phyloP scores from a whole-genome alignment of 305 asterid genomes.

The Plantago coronopus region DNA sequence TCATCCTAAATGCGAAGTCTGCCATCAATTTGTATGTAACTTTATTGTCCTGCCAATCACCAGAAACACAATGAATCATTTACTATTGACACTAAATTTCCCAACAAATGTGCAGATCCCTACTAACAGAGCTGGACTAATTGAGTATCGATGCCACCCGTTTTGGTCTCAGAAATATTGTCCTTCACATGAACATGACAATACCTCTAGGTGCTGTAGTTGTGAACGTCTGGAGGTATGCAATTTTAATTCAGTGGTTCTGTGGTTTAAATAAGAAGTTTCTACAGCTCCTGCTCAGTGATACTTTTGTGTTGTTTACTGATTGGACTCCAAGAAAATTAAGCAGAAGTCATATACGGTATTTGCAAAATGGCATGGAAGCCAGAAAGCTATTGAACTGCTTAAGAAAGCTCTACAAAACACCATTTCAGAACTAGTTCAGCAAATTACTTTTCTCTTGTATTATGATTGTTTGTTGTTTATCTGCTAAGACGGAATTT shows the following conservation, averaged over 20 bases:
- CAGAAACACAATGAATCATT: constrained; percentile 1
- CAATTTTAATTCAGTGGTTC: background rate
- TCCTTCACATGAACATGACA: constrained; percentile 85
- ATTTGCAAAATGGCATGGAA: background rate
- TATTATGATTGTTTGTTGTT: background rate
- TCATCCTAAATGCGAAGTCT: constrained; percentile 98
- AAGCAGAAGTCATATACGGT: background rate
- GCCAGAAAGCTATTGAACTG: background rate
- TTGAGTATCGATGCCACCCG: constrained; percentile 94
- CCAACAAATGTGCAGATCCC: constrained; percentile 59
- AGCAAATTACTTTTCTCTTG: background rate
- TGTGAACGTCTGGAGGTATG: constrained; percentile 96
- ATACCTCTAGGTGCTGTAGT: constrained; percentile 80
- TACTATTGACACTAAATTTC: constrained; percentile 2
- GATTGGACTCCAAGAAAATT: too few relatives aligned
- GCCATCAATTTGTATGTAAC: constrained; percentile 74
- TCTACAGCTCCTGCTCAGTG: background rate
- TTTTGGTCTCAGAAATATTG: constrained; percentile 95
- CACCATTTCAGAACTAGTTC: too few relatives aligned
- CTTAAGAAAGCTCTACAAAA: background rate
- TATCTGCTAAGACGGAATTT: background rate
- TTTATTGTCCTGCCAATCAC: constrained; percentile 17
- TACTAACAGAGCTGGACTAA: constrained; percentile 51
- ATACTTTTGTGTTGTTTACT: too few relatives aligned
- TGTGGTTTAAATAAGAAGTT: background rate